Evolutionary conservation across 768 basidiomycete genomes (phyloP), one percentile per base, ranked within the genome.

Genomic region (Leucocoprinus sp.): DNA sequence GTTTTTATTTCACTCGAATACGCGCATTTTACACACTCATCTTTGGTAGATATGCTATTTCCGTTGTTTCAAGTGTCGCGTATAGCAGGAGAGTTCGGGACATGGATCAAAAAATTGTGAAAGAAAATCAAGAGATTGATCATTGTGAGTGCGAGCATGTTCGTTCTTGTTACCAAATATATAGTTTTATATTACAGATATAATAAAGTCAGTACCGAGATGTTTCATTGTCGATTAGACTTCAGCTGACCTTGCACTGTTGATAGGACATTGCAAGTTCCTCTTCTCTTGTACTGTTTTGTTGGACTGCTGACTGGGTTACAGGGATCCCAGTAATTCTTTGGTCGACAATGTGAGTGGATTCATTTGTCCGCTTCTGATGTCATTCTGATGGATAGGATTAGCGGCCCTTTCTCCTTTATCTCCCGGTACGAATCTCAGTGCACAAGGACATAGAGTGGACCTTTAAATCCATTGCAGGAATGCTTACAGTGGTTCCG

Each of bases 401-500:
- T 15, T 18, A 52, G 51, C 51, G 43, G 38, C 52, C 52, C 3
- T 48, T 54, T 38, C 37, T 54, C 2, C 42, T 50, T 9, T 42
- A 44, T 9, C 47, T 54, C 17, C 52, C 52, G 17, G 51, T 52
- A 43, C 22, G 44, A n/a, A n/a, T n/a, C 3, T 15, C n/a, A n/a
- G n/a, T n/a, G n/a, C n/a, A n/a, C n/a, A n/a, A n/a, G n/a, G n/a
- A n/a, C n/a, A n/a, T n/a, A n/a, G n/a, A n/a, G n/a, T n/a, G n/a
- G n/a, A n/a, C n/a, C n/a, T 27, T 1, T 15, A 27, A 1, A 28
- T 7, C 18, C 3, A 27, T 21, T 6, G 11, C 35, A 64, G 60
- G 51, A 53, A 28, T 56, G 50, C 26, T 41, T 64, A 5, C 61
- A 64, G 50, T 62, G 63, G 63, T 64, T 62, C 43, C 55, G 59